Base-by-base conservation (phyloP, 805 yeast genomes). In the Kuraishia ogatae region DNA sequence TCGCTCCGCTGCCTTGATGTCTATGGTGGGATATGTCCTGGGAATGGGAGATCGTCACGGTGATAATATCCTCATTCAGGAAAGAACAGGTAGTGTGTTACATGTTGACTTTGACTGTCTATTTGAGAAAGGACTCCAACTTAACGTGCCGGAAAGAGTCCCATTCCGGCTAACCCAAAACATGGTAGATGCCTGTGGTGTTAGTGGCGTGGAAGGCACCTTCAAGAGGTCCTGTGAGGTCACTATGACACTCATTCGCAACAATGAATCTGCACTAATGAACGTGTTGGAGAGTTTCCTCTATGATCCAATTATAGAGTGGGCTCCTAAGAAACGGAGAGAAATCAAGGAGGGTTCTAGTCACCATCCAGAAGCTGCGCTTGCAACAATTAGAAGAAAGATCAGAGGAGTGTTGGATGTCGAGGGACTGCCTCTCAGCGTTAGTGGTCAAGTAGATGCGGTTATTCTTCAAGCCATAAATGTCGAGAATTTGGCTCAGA, bases 81-180 rank as follows among this genome's bases (percentile, higher is more conserved):
- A 85, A 58, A 79, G 76, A 48, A 79, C 84, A 2, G 99, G 99
- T 1, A 83, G 82, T 8, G 82, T 90, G 0, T 70, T 94, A 58
- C 99, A 94, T 67, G 97, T 94, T 55, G 99, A 96, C 70, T 94
- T 94, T 68, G 98, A 96, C 66, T 93, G 98, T 72, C 73, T 94
- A 48, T 94, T 96, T 64, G 98, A 93, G 56, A 94, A 93, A 66
- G 89, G 88, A 23, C 71, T 84, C 28, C 84, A 85, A 1, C 66
- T 81, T 21, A 80, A 81, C 0, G 85, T 87, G 5, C 99, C 99
- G 0, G 99, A 94, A 65, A 74, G 89, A 29, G 99, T 94, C 1
- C 99, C 99, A 0, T 94, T 94, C 69, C 75, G 99, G 60, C 68
- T 94, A 51, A 94, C 99, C 0, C 87, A 83, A 53, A 93, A 94